phyloP scores from a whole-genome alignment of 176 grass and related monocot genomes.

The Raddia guianensis region DNA sequence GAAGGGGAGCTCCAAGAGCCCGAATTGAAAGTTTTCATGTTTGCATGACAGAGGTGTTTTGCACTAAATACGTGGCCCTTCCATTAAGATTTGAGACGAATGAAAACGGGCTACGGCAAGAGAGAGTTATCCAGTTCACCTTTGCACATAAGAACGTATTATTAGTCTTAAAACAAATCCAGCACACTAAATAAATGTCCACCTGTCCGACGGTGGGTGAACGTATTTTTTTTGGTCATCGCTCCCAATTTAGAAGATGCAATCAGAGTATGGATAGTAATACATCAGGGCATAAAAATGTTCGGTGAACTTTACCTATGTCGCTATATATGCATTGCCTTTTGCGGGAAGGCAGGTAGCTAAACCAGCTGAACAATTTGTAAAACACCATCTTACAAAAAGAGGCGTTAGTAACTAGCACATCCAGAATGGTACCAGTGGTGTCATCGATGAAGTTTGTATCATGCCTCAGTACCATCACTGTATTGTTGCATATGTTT shows the following conservation, averaged over 20 bases:
- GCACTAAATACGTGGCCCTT: no score
- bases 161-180: not conserved
- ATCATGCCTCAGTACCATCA: slow-evolving; percentile 30
- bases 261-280: not conserved
- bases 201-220: not conserved
- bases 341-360: not conserved
- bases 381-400: not conserved
- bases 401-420: not conserved
- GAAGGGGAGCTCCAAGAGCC: no score
- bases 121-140: no score
- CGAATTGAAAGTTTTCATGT: no score
- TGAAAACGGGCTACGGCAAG: no score
- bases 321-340: not conserved
- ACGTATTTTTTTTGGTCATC: not conserved
- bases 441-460: not conserved
- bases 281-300: slow-evolving; percentile 31
- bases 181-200: not conserved
- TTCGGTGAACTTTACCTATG: not conserved
- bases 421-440: not conserved
- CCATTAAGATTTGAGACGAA: no score
- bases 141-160: no score
- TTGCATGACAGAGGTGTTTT: no score
- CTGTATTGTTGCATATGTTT: slow-evolving; percentile 73
- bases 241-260: slow-evolving; percentile 34
- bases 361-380: not conserved